A percentile compares a stretch with the other conserved stretches of the same genome.
Conservation (phyloP, 2,329 filamentous ascomycete genomes). For the Sporothrix brasiliensis region DNA sequence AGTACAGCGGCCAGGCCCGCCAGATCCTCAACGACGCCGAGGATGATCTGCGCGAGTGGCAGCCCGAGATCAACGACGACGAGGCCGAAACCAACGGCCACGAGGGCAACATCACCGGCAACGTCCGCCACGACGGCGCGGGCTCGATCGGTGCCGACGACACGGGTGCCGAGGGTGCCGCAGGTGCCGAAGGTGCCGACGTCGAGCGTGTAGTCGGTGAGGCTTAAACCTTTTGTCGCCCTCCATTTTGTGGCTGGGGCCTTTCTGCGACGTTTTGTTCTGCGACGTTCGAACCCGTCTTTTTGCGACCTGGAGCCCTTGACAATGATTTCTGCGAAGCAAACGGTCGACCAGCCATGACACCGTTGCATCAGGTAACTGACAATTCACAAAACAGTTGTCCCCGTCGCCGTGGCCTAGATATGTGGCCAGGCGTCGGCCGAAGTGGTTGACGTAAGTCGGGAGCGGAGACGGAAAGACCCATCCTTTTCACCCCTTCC, state of each 20-base stretch:
- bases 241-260: not conserved
- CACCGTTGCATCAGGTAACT: not conserved
- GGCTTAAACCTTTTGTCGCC: not conserved
- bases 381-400: slow-evolving; percentile 10
- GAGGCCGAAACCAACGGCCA: slow-evolving; percentile 27
- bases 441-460: not conserved
- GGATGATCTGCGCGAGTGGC: slow-evolving; percentile 80
- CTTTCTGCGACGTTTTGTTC: not conserved
- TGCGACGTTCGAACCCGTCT: slow-evolving; percentile 2
- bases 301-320: not conserved
- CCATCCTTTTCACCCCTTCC: not conserved
- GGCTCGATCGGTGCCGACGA: slow-evolving; percentile 15
- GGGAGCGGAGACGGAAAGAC: not conserved
- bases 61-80: slow-evolving; percentile 47
- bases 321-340: not conserved
- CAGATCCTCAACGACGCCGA: slow-evolving; percentile 92
- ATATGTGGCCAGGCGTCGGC: not conserved
- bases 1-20: slow-evolving; percentile 67
- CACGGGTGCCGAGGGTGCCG: not conserved
- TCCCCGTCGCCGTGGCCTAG: slow-evolving; percentile 23
- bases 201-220: slow-evolving; percentile 23
- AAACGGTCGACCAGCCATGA: not conserved
- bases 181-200: not conserved
- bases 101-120: slow-evolving; percentile 13
- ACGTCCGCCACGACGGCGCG: slow-evolving; percentile 8